Percentiles rank a stretch among this genome's conserved stretches.
phyloP scores from a whole-genome alignment of 495 filamentous ascomycete genomes.

The Penicillium odoratum region DNA sequence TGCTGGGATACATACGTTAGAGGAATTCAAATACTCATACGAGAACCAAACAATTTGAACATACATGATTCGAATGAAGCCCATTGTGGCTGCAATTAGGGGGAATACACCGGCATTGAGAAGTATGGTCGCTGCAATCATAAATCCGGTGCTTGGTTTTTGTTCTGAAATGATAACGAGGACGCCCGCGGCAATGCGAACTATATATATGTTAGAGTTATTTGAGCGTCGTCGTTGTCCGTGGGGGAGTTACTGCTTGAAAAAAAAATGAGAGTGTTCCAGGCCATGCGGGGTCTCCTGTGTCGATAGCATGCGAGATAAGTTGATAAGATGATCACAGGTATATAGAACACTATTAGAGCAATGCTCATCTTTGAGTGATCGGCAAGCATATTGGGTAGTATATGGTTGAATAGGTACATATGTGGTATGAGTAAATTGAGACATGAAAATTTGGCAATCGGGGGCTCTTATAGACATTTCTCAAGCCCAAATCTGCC shows the following conservation, averaged over 20 bases:
- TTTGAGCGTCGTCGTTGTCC: not conserved
- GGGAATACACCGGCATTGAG: slow-evolving; percentile 30
- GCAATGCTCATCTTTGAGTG: slow-evolving; percentile 28
- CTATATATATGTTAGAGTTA: not conserved
- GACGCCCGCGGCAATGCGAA: not conserved
- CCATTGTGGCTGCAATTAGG: slow-evolving; percentile 27
- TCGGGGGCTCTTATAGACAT: not conserved
- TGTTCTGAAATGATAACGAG: slow-evolving; percentile 15
- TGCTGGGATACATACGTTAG: not conserved
- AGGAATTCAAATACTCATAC: too few relatives aligned
- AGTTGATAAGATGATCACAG: slow-evolving; percentile 9
- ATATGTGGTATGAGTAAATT: not conserved
- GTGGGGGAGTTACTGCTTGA: not conserved
- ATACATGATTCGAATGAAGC: slow-evolving; percentile 31
- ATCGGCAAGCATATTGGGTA: slow-evolving; percentile 21
- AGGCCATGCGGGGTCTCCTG: not conserved
- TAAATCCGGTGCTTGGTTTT: slow-evolving; percentile 18
- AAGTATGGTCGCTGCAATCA: slow-evolving; percentile 25
- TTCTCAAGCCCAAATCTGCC: not conserved
- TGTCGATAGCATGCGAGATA: not conserved
- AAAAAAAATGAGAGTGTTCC: not conserved
- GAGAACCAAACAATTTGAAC: slow-evolving; percentile 3
- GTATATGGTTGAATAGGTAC: not conserved
- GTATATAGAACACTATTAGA: slow-evolving; percentile 28
- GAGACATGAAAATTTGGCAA: not conserved